Base-by-base conservation (phyloP, 2,329 filamentous ascomycete species). In the Blumeria hordei region DNA sequence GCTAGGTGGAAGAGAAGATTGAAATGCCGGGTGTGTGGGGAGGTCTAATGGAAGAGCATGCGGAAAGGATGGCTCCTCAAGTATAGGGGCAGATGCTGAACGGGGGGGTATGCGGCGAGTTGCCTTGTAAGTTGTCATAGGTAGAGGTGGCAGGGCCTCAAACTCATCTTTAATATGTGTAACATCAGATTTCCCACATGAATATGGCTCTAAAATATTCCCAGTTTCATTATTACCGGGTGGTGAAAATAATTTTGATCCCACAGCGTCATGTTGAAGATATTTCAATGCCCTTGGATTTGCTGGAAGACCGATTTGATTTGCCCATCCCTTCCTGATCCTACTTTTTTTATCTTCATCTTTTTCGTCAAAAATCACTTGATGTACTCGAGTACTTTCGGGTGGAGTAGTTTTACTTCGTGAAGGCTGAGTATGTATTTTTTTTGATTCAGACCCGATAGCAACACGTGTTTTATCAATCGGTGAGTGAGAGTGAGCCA, bases 251-350 rank as follows among this genome's bases (percentile, higher is more conserved):
- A 28, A 28, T 28, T 28, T 28, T 4, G 21, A 28, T 28, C 21
- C 70, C 44, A 73, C 70, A 2, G 72, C 68, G 60, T 78, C 76
- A 60, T 90, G 80, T 45, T 85, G 79, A 1, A 78, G 76, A 64
- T 93, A 79, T 18, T 84, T 78, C 88, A 95, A 94, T 0, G 88
- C 88, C 69, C 86, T 81, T 34, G 90, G 88, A 0, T 88, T 95
- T 1, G 88, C 86, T 12, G 90, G 88, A n/a, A 94, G 74, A 0
- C 88, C 88, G 54, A 90, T 75, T 6, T 76, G 74, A 1, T 58
- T 49, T n/a, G 75, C 71, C 0, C 73, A 73, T 2, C 52, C 67
- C 66, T 57, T 65, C 58, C 73, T 74, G n/a, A 3, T 45, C 21
- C n/a, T 45, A 12, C 14, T 49, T 10, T 21, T 49, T 21, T 41